A percentile compares a stretch with the other conserved stretches of the same genome.
Evolutionary conservation across 2,329 filamentous ascomycete genomes (phyloP).

Genomic region (Celoporthe dispersa): DNA sequence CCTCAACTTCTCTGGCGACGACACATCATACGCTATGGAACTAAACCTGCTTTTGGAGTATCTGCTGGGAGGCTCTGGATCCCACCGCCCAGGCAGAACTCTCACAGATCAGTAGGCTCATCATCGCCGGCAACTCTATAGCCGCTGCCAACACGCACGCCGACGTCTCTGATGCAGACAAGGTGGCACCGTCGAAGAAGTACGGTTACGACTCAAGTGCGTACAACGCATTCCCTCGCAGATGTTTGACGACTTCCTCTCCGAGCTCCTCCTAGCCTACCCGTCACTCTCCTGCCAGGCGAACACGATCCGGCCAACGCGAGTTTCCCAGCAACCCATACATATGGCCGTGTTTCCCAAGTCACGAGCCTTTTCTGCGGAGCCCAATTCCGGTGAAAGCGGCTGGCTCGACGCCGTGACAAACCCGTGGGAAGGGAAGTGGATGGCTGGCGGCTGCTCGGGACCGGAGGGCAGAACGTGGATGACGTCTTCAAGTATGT

Average conservation of each 20-base stretch:
- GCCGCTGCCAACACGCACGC: conserved; percentile 38
- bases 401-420: conserved; percentile 89
- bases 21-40: conserved; percentile 72
- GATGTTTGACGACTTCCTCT: conserved; percentile 82
- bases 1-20: conserved; percentile 77
- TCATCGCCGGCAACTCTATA: conserved; percentile 92
- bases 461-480: conserved; percentile 88
- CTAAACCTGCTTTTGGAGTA: conserved; percentile 84
- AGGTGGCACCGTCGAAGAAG: conserved; percentile 68
- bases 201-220: conserved; percentile 91
- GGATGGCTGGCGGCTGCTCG: conserved; percentile 86
- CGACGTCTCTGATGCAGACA: conserved; percentile 28
- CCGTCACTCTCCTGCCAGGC: conserved; percentile 87
- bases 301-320: conserved; percentile 85
- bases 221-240: conserved; percentile 85
- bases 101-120: conserved; percentile 76
- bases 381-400: conserved; percentile 49
- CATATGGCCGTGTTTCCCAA: conserved; percentile 89
- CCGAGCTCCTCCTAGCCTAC: conserved; percentile 79
- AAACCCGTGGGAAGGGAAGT: conserved; percentile 93
- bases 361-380: conserved; percentile 68
- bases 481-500: conserved; percentile 95
- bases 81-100: conserved; percentile 61
- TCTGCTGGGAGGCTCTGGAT: conserved; percentile 77
- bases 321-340: conserved; percentile 88